phyloP scores from a whole-genome alignment of 2,329 filamentous ascomycete species.

The Clarireedia hainanense region DNA sequence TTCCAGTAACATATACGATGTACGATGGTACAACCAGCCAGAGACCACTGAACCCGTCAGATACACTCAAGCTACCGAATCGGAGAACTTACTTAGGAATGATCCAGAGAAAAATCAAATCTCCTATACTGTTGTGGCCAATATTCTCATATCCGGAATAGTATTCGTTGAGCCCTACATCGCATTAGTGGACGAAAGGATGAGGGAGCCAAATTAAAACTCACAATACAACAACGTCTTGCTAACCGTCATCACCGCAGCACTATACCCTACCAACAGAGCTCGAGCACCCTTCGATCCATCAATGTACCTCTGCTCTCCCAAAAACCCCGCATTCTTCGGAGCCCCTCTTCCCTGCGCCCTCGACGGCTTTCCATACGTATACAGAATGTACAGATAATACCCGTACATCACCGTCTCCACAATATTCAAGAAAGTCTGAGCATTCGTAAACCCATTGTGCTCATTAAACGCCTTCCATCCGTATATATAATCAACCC shows the following conservation, averaged over 20 bases:
- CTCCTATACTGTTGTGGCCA: slow-evolving; percentile 49
- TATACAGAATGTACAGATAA: slow-evolving; percentile 48
- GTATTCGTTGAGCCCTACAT: slow-evolving; percentile 49
- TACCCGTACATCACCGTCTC: slow-evolving; percentile 52
- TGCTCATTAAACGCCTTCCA: slow-evolving; percentile 51
- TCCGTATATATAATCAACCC: slow-evolving; percentile 59
- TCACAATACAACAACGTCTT: slow-evolving; percentile 63
- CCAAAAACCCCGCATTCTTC: slow-evolving; percentile 35
- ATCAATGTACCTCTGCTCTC: slow-evolving; percentile 41
- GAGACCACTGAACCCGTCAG: slow-evolving; percentile 38
- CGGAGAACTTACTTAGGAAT: slow-evolving; percentile 52
- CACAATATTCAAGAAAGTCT: slow-evolving; percentile 50
- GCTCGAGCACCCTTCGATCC: slow-evolving; percentile 46
- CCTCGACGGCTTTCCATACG: slow-evolving; percentile 30
- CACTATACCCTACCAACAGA: slow-evolving; percentile 49
- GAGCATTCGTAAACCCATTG: slow-evolving; percentile 59
- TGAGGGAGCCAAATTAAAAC: slow-evolving; percentile 21
- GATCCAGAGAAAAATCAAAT: slow-evolving; percentile 52
- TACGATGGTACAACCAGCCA: slow-evolving; percentile 59
- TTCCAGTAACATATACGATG: slow-evolving; percentile 51
- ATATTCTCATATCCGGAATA: slow-evolving; percentile 53
- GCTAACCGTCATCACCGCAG: slow-evolving; percentile 55
- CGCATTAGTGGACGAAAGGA: slow-evolving; percentile 3
- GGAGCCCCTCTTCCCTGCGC: slow-evolving; percentile 26
- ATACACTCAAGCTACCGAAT: background rate